Evolutionary conservation across 805 yeast species (phyloP), one percentile per base, ranked within the genome.

Genomic region (Lipomyces mesembrius): DNA sequence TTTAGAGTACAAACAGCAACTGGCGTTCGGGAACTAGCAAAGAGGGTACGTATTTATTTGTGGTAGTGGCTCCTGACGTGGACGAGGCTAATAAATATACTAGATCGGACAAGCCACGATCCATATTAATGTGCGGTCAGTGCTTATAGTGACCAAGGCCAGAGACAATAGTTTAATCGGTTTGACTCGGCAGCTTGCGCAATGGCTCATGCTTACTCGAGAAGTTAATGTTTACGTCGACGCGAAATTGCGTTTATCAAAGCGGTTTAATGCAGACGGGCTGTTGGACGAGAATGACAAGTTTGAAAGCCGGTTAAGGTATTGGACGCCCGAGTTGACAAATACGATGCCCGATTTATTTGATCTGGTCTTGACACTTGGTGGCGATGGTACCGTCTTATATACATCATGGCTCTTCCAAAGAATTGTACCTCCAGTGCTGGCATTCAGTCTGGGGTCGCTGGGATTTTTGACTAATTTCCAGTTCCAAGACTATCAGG

Each of bases 371-470:
- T 85, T 94, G 56, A 91, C 98, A 0, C 81, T 95, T 8, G 99
- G 99, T 29, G 99, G 99, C 20, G 99, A 95, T 75, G 98, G 99
- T 8, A 95, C 99, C 0, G 97, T 94, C 59, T 80, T 94, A 9
- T 89, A 89, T 74, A 94, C 94, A 0, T 92, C 97, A 1, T 88
- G 70, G 72, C 64, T 92, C 53, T 95, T 95, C 78, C 96, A 90
- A 78, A 81, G 84, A 65, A 84, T 85, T 59, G 97, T 93, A 1
- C 99, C 99, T 0, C 99, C 99, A 0, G 91, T 94, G 1, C 82
- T 95, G 71, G 70, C 71, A n/a, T 72, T 71, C 57, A 71, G 96
- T 0, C 80, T 95, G 72, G 99, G 99, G 0, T 90, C 97, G 0
- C 80, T 95, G 29, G 99, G 99, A 2, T 95, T 95, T 76, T 81